A percentile compares a stretch with the other conserved stretches of the same genome.
phyloP scores from a whole-genome alignment of 768 basidiomycete species.

The Agaricus blazei region DNA sequence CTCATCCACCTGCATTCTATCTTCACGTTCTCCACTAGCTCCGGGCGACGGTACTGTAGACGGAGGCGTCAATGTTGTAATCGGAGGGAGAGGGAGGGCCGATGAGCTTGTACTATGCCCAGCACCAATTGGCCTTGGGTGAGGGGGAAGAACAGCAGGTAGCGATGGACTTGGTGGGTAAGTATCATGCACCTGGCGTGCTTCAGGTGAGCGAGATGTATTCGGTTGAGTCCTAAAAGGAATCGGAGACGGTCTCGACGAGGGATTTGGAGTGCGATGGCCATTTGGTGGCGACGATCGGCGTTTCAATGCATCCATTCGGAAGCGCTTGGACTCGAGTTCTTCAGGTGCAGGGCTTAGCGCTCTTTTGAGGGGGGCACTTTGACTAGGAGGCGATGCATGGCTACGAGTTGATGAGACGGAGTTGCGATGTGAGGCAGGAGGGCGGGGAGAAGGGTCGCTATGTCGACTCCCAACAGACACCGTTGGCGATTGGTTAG shows the following conservation, averaged over 20 bases:
- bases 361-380: conserved; percentile 55
- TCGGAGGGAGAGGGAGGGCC: conserved; percentile 60
- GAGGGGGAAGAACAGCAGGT: conserved; percentile 62
- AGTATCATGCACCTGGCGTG: conserved; percentile 42
- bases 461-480: conserved; percentile 53
- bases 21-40: conserved; percentile 37
- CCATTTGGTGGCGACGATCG: conserved; percentile 48
- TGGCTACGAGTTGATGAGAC: conserved; percentile 63
- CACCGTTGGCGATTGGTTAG: conserved; percentile 52
- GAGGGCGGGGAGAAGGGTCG: conserved; percentile 43
- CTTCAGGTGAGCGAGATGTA: conserved; percentile 64
- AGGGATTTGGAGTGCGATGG: conserved; percentile 50
- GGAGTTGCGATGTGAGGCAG: conserved; percentile 56
- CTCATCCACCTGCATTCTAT: conserved; percentile 53
- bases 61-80: conserved; percentile 61
- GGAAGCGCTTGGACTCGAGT: conserved; percentile 52
- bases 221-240: conserved; percentile 67
- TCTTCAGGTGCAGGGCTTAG: conserved; percentile 68
- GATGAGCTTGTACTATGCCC: conserved; percentile 34
- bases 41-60: conserved; percentile 52
- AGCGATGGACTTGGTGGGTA: conserved; percentile 53
- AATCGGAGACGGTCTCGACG: conserved; percentile 63
- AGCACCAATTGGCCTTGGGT: conserved; percentile 66
- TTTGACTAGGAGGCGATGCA: conserved; percentile 50
- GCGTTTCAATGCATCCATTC: conserved; percentile 50